Evolutionary conservation across 805 yeast species (phyloP), one percentile per base, ranked within the genome.

Genomic region (Wickerhamia fluorescens): DNA sequence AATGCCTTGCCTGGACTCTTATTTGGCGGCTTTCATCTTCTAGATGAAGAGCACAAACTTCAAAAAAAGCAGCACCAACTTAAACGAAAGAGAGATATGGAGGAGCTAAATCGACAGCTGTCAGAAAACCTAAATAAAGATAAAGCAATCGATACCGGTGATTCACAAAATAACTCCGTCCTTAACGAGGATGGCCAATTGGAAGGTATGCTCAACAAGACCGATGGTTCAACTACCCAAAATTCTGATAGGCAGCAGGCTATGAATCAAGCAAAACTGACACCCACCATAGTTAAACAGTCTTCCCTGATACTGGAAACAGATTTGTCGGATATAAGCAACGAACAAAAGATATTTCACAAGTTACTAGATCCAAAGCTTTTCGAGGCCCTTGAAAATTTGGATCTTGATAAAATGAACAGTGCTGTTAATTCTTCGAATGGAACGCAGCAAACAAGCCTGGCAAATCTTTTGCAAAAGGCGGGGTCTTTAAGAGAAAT

Each of bases 11-110:
- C 63, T 2, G 54, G 57, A 8, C 38, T 56, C 12, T 38, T 56
- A 13, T 58, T 57, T 40, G 59, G 58, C 10, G 60, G 61, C 9
- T 56, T 51, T 31, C 57, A 55, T 35, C 48, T 52, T 55, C 37
- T 54, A 25, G 59, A 53, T 31, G 58, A 52, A 33, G 60, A 54
- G 23, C 54, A 51, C 31, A 47, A 46, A 33, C 36, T 52, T 13
- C 53, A 44, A 28, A 52, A 52, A 29, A 44, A 49, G 36, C 52
- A 51, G 35, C 35, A 35, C 11, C 28, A 32, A 11, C 19, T 17
- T 23, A 33, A 29, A 14, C 31, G 24, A 10, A 23, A n/a, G n/a
- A n/a, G n/a, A n/a, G n/a, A n/a, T n/a, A 18, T 18, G 20, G 20
- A 7, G 20, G 4, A 13, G 11, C 10, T 18, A 20, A 14, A 6